These are phyloP conservation scores for Globisporangium paroecandrum DNA, from an alignment of 352 stramenopile species.

Conservation along the genomic window DNA sequence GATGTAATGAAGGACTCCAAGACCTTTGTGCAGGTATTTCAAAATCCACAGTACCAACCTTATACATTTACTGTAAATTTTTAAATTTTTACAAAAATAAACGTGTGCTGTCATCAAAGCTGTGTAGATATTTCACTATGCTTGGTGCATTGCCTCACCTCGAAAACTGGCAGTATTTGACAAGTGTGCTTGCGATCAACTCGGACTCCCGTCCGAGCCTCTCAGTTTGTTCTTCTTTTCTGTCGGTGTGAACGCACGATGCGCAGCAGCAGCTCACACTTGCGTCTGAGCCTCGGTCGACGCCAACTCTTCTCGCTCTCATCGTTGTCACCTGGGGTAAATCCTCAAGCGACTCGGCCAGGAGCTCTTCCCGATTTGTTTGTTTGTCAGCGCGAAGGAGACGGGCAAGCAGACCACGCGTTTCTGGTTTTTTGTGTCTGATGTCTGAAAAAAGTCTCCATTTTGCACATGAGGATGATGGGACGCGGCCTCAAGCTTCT, in stretches of 20 bases:
- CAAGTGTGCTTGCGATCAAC: no score
- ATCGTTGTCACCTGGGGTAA: background rate
- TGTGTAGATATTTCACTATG: background rate
- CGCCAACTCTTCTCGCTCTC: background rate
- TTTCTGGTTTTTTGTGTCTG: background rate
- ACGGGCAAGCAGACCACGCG: background rate
- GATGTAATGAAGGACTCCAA: no score
- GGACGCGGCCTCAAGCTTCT: background rate
- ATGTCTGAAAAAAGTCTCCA: background rate
- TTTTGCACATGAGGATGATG: background rate
- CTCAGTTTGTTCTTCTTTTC: background rate
- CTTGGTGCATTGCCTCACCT: background rate
- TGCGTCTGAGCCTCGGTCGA: background rate
- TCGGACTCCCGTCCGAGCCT: background rate
- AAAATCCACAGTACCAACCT: no score
- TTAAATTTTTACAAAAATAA: no score
- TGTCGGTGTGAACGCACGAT: background rate
- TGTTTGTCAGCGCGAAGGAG: conserved; percentile 1
- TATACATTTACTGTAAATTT: no score
- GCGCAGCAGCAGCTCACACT: background rate
- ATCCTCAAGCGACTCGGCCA: background rate
- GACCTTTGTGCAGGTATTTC: no score
- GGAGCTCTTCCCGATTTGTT: background rate
- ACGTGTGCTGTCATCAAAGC: no score
- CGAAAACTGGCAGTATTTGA: no score